Conservation (phyloP, 352 stramenopile species). For the Globisporangium okanoganense region DNA sequence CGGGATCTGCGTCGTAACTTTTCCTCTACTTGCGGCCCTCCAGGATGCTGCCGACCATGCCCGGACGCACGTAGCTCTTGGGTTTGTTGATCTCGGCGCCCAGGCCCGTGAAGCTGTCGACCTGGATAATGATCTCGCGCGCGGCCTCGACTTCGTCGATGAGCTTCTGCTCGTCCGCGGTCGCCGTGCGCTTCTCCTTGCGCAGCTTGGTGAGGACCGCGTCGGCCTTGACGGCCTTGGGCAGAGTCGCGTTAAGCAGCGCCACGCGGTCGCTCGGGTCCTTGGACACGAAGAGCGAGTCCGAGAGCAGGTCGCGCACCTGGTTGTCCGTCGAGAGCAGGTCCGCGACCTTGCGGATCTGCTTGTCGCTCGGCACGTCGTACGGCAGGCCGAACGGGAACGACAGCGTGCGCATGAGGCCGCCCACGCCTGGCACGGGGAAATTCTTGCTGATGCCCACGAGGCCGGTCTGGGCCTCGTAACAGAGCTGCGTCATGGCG, state of each 20-base stretch:
- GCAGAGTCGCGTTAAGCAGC: constrained; percentile 69
- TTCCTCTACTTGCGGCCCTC: constrained; percentile 33
- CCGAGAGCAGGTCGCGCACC: constrained; percentile 64
- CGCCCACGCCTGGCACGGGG: constrained; percentile 89
- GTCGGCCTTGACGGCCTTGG: constrained; percentile 91
- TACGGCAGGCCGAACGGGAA: constrained; percentile 96
- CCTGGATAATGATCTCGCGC: constrained; percentile 96
- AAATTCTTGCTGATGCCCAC: constrained; percentile 97
- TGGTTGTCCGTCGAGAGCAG: constrained; percentile 70
- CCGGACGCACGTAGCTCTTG: constrained; percentile 89
- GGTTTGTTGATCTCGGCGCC: constrained; percentile 76
- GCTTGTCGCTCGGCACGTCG: constrained; percentile 86
- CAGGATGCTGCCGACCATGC: constrained; percentile 58
- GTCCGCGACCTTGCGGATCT: constrained; percentile 66
- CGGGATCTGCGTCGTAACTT: not conserved
- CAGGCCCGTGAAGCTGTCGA: constrained; percentile 90
- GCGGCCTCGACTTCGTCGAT: constrained; percentile 95
- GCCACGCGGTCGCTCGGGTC: constrained; percentile 62
- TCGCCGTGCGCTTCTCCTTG: constrained; percentile 94
- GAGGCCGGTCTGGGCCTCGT: constrained; percentile 95
- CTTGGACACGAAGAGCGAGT: constrained; percentile 77
- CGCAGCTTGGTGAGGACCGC: constrained; percentile 88
- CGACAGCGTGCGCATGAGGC: constrained; percentile 92
- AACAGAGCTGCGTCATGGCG: constrained; percentile 94
- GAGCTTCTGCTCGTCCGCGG: constrained; percentile 90